These are phyloP conservation scores for Xylariaceae sp. DNA, from an alignment of 2,329 filamentous ascomycete genomes.

Conservation along the genomic window DNA sequence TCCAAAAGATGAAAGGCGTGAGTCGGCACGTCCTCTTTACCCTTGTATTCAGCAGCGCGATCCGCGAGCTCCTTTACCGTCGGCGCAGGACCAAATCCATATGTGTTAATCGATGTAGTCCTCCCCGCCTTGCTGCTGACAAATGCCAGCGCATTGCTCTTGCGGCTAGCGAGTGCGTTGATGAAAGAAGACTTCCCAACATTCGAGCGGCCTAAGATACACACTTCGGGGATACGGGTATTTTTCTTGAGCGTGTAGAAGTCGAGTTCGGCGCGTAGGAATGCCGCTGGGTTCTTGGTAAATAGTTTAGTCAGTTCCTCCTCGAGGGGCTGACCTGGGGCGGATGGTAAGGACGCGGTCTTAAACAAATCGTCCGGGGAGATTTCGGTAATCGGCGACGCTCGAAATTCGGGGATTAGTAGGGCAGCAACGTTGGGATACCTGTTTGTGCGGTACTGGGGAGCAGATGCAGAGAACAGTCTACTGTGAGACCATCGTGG, in stretches of 20 bases:
- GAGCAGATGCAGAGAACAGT: slow-evolving; percentile 18
- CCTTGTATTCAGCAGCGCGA: slow-evolving; percentile 29
- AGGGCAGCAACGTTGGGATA: slow-evolving; percentile 38
- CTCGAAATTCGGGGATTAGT: slow-evolving; percentile 36
- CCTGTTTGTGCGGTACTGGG: slow-evolving; percentile 12
- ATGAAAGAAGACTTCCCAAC: slow-evolving; percentile 89
- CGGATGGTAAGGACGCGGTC: slow-evolving; percentile 34
- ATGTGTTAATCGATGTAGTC: slow-evolving; percentile 62
- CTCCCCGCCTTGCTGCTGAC: slow-evolving; percentile 58
- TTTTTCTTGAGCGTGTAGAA: slow-evolving; percentile 59
- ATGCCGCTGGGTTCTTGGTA: slow-evolving; percentile 34
- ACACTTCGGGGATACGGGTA: slow-evolving; percentile 64
- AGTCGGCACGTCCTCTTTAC: slow-evolving; percentile 48
- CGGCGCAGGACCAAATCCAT: slow-evolving; percentile 55
- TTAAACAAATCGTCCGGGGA: slow-evolving; percentile 40
- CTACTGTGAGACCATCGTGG: slow-evolving; percentile 11
- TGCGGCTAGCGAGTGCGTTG: slow-evolving; percentile 74
- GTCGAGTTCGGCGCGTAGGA: slow-evolving; percentile 36
- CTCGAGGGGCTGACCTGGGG: slow-evolving; percentile 32
- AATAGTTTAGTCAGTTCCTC: slow-evolving; percentile 35
- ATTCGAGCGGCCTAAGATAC: slow-evolving; percentile 85
- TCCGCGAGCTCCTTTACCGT: slow-evolving; percentile 34
- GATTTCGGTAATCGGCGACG: slow-evolving; percentile 34
- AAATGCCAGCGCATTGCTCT: slow-evolving; percentile 51
- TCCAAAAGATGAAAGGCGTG: slow-evolving; percentile 58